A percentile compares a stretch with the other conserved stretches of the same genome.
Conservation (phyloP, 2,329 filamentous ascomycete species). For the Metarhizium anisopliae region DNA sequence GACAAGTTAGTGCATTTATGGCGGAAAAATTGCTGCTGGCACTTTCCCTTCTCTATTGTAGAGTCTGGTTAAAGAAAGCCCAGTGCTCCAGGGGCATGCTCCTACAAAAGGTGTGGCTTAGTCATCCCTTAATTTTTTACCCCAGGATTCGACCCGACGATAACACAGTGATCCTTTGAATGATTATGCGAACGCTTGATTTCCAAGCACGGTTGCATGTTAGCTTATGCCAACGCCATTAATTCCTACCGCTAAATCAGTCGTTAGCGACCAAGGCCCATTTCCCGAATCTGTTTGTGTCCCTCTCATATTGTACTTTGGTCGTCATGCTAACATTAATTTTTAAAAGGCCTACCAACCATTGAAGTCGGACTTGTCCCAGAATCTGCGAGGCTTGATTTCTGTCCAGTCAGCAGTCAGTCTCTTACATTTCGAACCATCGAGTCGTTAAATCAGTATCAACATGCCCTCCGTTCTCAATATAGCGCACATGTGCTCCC, state of each 20-base stretch:
- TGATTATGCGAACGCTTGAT: not conserved
- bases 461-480: conserved; percentile 49
- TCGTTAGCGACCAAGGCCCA: not conserved
- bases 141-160: not conserved
- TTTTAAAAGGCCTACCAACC: not conserved
- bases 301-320: not conserved
- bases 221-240: not conserved
- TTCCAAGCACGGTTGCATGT: not conserved
- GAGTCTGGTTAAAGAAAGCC: not conserved
- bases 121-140: not conserved
- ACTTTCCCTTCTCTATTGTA: not conserved
- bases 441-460: not conserved
- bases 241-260: no score
- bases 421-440: not conserved
- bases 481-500: conserved; percentile 75
- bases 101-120: not conserved
- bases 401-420: not conserved
- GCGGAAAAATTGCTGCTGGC: not conserved
- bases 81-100: not conserved
- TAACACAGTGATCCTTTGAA: not conserved
- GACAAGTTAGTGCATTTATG: no score
- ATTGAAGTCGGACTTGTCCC: not conserved
- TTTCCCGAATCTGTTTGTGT: not conserved
- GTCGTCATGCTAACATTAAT: not conserved
- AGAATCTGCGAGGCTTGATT: no score